Base-by-base conservation (phyloP, 495 filamentous ascomycete species). In the Hypoxylon intermedium region DNA sequence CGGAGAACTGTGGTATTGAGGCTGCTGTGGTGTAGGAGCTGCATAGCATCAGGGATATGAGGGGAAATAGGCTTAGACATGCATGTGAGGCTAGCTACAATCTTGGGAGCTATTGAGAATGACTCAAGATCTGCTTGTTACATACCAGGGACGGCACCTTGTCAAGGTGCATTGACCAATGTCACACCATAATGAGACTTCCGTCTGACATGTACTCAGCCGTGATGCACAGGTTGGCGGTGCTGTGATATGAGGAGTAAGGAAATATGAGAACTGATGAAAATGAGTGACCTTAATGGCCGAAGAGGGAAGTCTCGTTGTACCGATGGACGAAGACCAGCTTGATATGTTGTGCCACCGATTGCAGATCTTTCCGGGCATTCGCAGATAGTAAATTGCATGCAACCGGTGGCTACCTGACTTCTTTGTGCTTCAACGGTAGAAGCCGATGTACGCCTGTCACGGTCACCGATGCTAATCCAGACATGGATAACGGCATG, bases 401-500 rank as follows among this genome's bases (percentile, higher is more conserved):
- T 31, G 12, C 28, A 11, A 7, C 7, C 5, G 15, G 57, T 53
- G 57, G 57, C 57, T 33, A 33, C 47, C 57, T 60, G 33, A 51
- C 20, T 18, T 38, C 37, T 5, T 43, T 20, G 20, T n/a, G 26
- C 30, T 19, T 18, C 11, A n/a, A 18, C 19, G 23, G 11, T 18
- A 26, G 9, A 18, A 30, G 31, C 9, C 31, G 56, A 15, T 41
- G 46, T 45, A 18, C 30, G 31, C 15, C 36, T 13, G n/a, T 31
- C 15, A 15, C 44, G 23, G 13, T 40, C 41, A 7, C 13, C 13
- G 15, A 47, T 16, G 26, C 20, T 30, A 34, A 46, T 36, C 31
- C 21, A 15, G 33, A 12, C 6, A n/a, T 19, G 31, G 46, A 40
- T 28, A 28, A 31, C 11, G 21, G 21, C 36, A 9, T 46, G 5